Base-by-base conservation (phyloP, 1,139 yeast genomes). In the Sugiyamaella xylanicola region DNA sequence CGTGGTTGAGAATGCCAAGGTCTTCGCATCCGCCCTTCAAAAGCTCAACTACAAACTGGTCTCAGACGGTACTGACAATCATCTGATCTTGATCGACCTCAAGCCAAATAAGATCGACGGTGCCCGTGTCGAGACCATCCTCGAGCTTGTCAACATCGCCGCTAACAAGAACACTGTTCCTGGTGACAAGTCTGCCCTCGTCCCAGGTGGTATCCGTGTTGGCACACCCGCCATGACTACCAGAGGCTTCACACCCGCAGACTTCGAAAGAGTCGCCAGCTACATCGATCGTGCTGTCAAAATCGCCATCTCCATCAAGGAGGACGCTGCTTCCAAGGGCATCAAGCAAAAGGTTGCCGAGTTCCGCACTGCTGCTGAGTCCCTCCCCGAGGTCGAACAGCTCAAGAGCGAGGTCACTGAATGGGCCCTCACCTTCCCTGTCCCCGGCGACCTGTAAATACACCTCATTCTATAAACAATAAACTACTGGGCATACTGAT, bases 191-290 rank as follows among this genome's bases (percentile, higher is more conserved):
- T 89, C 97, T 51, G 99, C 99, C 59, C 82, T 93, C 63, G 96
- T 91, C 58, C 99, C 99, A 70, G 96, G 96, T 74, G 99, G 99
- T 75, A 85, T 93, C 62, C 89, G 99, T 78, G 86, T 93, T 63
- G 99, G 99, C 72, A 91, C 99, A 43, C 99, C 99, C 65, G 98
- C 98, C 61, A 93, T 93, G 99, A 83, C 97, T 61, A 89, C 98
- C 60, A 88, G 99, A 78, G 99, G 98, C 68, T 83, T 92, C 70
- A 86, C 89, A 64, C 90, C 86, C 72, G 86, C 80, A 62, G 98
- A 93, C 71, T 93, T 92, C 77, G 81, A 77, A 69, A 85, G 80
- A 72, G 89, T 93, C 67, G 97, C 87, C 59, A 76, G 78, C 60
- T 92, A 86, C 80, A 89, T 92, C 68, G 93, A 91, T 77, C 78